Base-by-base conservation (phyloP, 345 rosid species). In the Draba incana region DNA sequence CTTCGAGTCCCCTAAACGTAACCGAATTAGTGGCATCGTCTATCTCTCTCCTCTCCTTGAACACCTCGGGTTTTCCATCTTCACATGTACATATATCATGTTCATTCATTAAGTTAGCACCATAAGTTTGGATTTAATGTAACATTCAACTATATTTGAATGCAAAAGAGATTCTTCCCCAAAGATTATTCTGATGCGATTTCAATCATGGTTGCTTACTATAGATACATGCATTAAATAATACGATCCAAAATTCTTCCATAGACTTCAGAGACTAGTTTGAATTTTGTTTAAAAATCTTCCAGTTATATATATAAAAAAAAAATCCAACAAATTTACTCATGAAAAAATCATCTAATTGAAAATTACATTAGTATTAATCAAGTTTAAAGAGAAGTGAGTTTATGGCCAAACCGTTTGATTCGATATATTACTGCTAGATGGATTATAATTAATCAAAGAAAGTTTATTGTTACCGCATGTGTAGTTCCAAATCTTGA, bases 401-500 rank as follows among this genome's bases (percentile, higher is more conserved):
- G 11, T 30, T 30, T 53, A 30, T 30, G 16, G 23, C 30, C 10
- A 8, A 54, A 54, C 24, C 13, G 59, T 16, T 56, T 56, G 28
- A 35, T 16, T 27, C 25, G 23, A 10, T 33, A 10, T 9, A 16
- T 31, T 33, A 55, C 27, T 15, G 38, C 27, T 35, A 35, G 38
- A 1, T 35, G 38, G 38, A 35, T 35, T 1, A 35, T 35, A 35
- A 8, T 35, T 1, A 10, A 35, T 35, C 0, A 2, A 38, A 8
- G 25, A 30, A 30, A 20, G 3, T 42, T 10, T 50, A 23, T 28
- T 15, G 4, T 24, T 74, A 74, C 78, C 78, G 46, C 73, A 68
- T 13, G 78, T 74, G 51, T 68, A 74, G 64, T 74, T 74, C 78
- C 78, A 74, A 46, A 62, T 67, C 45, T 74, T 74, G 69, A 74